Percentiles rank a stretch among this genome's conserved stretches.
phyloP scores from a whole-genome alignment of 805 yeast species.

The Myxozyma monticola region DNA sequence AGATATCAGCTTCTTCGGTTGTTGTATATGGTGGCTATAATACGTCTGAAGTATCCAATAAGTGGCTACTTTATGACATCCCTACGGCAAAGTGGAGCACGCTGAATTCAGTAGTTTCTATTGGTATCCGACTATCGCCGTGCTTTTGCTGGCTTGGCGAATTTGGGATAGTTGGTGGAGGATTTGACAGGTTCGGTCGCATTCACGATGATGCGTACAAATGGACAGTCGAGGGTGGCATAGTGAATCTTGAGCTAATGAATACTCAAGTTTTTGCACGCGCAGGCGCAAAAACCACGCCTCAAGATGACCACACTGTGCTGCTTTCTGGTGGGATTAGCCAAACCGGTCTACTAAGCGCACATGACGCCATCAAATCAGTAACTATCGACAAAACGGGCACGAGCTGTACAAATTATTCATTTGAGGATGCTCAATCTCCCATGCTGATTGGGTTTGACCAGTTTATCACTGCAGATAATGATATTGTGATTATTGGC shows the following conservation, averaged over 20 bases:
- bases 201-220: slow-evolving; percentile 28
- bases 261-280: slow-evolving; percentile 11
- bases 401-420: neutral
- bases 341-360: slow-evolving; percentile 13
- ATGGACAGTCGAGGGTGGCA: slow-evolving; percentile 10
- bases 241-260: slow-evolving; percentile 38
- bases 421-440: neutral
- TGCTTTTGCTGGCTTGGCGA: slow-evolving; percentile 31
- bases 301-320: slow-evolving; percentile 49
- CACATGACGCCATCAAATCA: slow-evolving; percentile 9
- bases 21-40: slow-evolving; percentile 51
- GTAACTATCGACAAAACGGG: neutral
- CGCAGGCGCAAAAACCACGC: slow-evolving; percentile 19
- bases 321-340: slow-evolving; percentile 35
- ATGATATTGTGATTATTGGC: slow-evolving; percentile 52
- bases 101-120: slow-evolving; percentile 29
- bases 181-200: slow-evolving; percentile 36
- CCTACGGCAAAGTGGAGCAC: slow-evolving; percentile 30
- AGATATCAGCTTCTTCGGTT: slow-evolving; percentile 36
- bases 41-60: neutral
- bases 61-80: slow-evolving; percentile 20
- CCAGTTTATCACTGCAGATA: slow-evolving; percentile 25
- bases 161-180: slow-evolving; percentile 53
- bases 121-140: slow-evolving; percentile 41
- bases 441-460: slow-evolving; percentile 28